Conservation (phyloP, 2,329 filamentous ascomycete species). For the Pseudodiploospora longispora region DNA sequence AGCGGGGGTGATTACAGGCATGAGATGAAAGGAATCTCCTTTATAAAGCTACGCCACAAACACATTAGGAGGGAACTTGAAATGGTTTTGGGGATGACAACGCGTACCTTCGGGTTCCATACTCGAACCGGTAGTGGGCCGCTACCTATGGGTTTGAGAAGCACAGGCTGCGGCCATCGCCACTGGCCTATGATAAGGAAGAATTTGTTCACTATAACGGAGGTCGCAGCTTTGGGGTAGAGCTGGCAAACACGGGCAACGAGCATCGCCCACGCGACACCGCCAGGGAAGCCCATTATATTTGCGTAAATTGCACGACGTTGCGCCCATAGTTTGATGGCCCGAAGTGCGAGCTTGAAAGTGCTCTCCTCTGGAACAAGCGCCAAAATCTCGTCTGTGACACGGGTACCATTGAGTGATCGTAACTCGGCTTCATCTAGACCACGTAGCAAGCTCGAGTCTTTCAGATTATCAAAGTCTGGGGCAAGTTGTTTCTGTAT, state of each 20-base stretch:
- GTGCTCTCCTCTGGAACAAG: conserved; percentile 84
- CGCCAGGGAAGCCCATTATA: conserved; percentile 91
- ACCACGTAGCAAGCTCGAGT: conserved; percentile 77
- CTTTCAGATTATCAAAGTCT: conserved; percentile 62
- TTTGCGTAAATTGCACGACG: conserved; percentile 89
- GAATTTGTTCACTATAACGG: conserved; percentile 86
- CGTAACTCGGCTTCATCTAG: conserved; percentile 80
- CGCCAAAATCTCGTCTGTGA: conserved; percentile 84
- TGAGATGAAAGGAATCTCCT: conserved; percentile 76
- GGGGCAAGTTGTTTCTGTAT: conserved; percentile 60
- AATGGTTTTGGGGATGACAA: neutral
- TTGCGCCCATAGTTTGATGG: conserved; percentile 95
- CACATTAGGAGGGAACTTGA: conserved; percentile 8
- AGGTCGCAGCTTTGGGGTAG: conserved; percentile 84
- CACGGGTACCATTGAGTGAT: conserved; percentile 87
- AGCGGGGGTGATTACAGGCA: conserved; percentile 97
- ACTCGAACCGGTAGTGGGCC: conserved; percentile 74
- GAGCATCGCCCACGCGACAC: conserved; percentile 97
- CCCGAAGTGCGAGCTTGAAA: conserved; percentile 80
- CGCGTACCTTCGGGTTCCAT: conserved; percentile 80
- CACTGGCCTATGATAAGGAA: conserved; percentile 86
- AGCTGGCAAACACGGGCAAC: conserved; percentile 93
- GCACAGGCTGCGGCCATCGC: conserved; percentile 90
- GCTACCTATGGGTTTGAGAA: conserved; percentile 81
- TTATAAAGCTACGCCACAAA: conserved; percentile 54